Percentiles rank a stretch among this genome's conserved stretches.
Evolutionary conservation across 2,329 filamentous ascomycete genomes (phyloP).

Genomic region (Raffaelea albimanens): DNA sequence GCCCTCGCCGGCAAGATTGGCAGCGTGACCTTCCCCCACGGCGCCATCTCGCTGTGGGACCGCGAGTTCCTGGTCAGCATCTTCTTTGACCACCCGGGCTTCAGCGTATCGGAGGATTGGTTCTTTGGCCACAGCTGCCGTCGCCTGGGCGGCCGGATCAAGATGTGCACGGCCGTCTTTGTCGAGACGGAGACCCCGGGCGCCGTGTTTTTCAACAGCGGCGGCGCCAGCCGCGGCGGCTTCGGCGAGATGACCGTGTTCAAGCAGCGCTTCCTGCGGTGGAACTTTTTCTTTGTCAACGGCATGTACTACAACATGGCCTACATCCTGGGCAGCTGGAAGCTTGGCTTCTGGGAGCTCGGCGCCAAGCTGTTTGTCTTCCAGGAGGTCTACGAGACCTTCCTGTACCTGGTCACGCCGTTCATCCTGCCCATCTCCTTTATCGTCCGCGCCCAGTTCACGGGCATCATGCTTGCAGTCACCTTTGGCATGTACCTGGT

Average conservation of each 20-base stretch:
- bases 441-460: conserved; percentile 1
- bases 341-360: conserved; percentile 5
- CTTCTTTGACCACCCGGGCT: conserved; percentile 6
- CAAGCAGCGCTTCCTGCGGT: conserved; percentile 5
- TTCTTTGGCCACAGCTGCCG: conserved; percentile 8
- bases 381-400: conserved; percentile 7
- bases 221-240: conserved; percentile 1
- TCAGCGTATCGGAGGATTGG: conserved; percentile 7
- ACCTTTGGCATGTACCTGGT: conserved; percentile 2
- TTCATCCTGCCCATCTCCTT: conserved; percentile 8
- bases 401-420: conserved; percentile 5
- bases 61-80: conserved; percentile 2
- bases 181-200: conserved; percentile 6
- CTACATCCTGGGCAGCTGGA: conserved; percentile 6
- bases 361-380: conserved; percentile 6
- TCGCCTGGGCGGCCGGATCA: conserved; percentile 6
- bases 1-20: conserved; percentile 3
- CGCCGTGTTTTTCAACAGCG: neutral
- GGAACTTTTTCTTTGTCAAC: conserved; percentile 8
- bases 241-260: conserved; percentile 9
- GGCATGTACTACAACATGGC: conserved; percentile 6
- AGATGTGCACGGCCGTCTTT: conserved; percentile 7
- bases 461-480: conserved; percentile 1
- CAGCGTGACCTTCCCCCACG: conserved; percentile 6
- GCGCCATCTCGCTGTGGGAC: conserved; percentile 7